Evolutionary conservation across 2,329 filamentous ascomycete genomes (phyloP), one percentile per base, ranked within the genome.

Genomic region (Neonectria magnoliae): DNA sequence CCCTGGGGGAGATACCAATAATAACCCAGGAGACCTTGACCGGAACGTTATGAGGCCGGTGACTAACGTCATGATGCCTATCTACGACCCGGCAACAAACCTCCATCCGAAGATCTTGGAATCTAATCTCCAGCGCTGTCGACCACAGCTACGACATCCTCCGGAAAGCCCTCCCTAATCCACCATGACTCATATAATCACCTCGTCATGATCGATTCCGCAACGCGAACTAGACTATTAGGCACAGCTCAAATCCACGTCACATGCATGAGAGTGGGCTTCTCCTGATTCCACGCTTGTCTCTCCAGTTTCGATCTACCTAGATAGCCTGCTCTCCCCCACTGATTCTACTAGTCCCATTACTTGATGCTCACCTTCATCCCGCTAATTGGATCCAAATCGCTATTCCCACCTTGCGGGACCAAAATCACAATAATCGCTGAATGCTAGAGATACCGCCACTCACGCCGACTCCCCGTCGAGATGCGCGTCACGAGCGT

Each of bases 121-220:
- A 20, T 29, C 16, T 10, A 11, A 18, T 31, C 27, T 20, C n/a
- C 20, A 27, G 6, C 18, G 2, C n/a, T 5, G 29, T 33, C 11
- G n/a, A 16, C 48, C 22, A 41, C 33, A 25, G n/a, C 33, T 27
- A 20, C 16, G 29, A 18, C 14, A 42, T 25, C 14, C 7, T 41
- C 22, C 20, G 20, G 7, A 7, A 54, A 53, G 7, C 13, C 33
- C 22, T 27, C 20, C 18, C 25, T 10, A 11, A 33, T n/a, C 11
- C 18, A 51, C 8, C 51, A 54, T 54, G 51, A 54, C 51, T 42
- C 51, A 54, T 41, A 20, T 20, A 54, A 41, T 38, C 51, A 25
- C 22, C 33, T 27, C 11, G 9, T 20, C 16, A 51, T 33, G 16
- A 22, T 33, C 10, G 16, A 14, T 51, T 8, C 48, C 48, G 11